Evolutionary conservation across 306 rosid genomes (phyloP), one percentile per base, ranked within the genome.

Genomic region (Trifolium repens): DNA sequence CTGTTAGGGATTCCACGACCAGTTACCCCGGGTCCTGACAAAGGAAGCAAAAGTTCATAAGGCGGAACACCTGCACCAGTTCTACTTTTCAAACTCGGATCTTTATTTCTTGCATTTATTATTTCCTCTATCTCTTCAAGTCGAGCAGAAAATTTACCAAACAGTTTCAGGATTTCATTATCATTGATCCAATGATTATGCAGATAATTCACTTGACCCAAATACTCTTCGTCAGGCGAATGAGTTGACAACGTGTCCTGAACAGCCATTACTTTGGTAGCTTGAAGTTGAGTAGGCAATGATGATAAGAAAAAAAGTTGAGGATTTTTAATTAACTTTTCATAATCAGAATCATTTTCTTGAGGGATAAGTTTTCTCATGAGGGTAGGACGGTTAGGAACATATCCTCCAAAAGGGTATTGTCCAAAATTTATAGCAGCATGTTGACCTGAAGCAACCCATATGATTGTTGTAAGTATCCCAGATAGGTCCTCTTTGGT

Each of bases 251-350:
- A 79, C 8, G 97, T 92, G 77, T 94, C 96, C 82, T 90, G 97
- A 80, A 94, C 97, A 15, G 99, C 97, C 99, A 94, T 94, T n/a
- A 94, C 79, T 82, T 94, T 94, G 58, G 99, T 94, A 52, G 99
- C 99, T 85, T 94, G 96, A 80, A 94, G 99, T 73, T 86, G 83
- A 50, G 96, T 94, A n/a, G 99, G 96, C 83, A 94, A 77, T 14
- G 96, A 90, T 71, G 97, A 87, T 15, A 94, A 83, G 84, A 91
- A 94, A 35, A 78, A 78, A 10, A 49, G 83, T 73, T 91, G 92
- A 22, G 98, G 98, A 82, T 92, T 86, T 42, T 72, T 63, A 63
- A 94, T 87, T 15, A 94, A 90, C 70, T 82, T 86, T 3, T 89
- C 89, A 32, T 82, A 94, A 24, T 88, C 93, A 12, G 78, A 80